These are phyloP conservation scores for Achlya hypogyna DNA, from an alignment of 352 stramenopile genomes.

Conservation along the genomic window DNA sequence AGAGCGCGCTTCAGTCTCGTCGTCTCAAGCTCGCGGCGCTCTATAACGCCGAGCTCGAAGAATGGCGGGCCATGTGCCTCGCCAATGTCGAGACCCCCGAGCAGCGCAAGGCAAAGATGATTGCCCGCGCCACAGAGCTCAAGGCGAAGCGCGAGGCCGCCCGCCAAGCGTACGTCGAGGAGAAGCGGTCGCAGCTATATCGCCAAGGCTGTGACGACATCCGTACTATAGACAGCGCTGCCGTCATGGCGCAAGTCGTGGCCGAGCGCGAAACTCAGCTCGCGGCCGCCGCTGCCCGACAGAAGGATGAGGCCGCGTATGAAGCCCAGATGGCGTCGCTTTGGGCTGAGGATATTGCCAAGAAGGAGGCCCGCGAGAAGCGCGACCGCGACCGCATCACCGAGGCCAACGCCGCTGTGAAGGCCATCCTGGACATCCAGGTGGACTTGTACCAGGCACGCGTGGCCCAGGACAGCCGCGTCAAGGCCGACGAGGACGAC, in stretches of 20 bases:
- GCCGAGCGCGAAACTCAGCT: slow-evolving; percentile 52
- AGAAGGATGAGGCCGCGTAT: slow-evolving; percentile 43
- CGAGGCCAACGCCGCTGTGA: slow-evolving; percentile 61
- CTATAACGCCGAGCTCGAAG: slow-evolving; percentile 68
- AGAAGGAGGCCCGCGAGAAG: slow-evolving; percentile 65
- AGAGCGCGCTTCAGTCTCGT: slow-evolving; percentile 58
- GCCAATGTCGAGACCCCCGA: slow-evolving; percentile 67
- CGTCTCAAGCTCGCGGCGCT: slow-evolving; percentile 56
- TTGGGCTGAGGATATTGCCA: slow-evolving; percentile 58
- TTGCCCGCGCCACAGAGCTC: slow-evolving; percentile 57
- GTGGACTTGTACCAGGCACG: slow-evolving; percentile 46
- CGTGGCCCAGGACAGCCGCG: slow-evolving; percentile 21
- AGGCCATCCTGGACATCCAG: slow-evolving; percentile 64
- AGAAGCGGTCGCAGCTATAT: slow-evolving; percentile 70
- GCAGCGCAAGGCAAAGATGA: slow-evolving; percentile 79
- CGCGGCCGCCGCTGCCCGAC: slow-evolving; percentile 33
- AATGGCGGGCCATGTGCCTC: slow-evolving; percentile 55
- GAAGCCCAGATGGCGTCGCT: slow-evolving; percentile 57
- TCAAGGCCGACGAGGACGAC: slow-evolving; percentile 36
- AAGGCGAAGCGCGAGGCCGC: slow-evolving; percentile 57
- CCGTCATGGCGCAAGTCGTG: slow-evolving; percentile 25
- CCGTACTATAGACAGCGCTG: not conserved
- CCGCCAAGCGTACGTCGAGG: slow-evolving; percentile 47
- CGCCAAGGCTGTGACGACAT: slow-evolving; percentile 29
- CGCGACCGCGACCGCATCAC: slow-evolving; percentile 35